Conservation (phyloP, 768 basidiomycete species). For the Podaxis sp. region DNA sequence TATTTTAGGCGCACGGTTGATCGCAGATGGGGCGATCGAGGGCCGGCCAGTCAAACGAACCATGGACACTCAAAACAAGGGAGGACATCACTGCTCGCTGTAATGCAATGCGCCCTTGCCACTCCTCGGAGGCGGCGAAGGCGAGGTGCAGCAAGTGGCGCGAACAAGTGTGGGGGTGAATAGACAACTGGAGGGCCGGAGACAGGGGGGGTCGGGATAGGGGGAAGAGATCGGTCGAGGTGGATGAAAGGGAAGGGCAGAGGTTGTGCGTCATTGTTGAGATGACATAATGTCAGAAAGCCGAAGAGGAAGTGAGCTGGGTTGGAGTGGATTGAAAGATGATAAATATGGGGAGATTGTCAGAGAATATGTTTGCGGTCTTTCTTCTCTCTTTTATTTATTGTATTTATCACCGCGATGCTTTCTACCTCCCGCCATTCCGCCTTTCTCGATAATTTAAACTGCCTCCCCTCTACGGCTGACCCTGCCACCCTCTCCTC, state of each 20-base stretch:
- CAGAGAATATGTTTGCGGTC: not conserved
- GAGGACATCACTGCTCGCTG: too few species aligned
- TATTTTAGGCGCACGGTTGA: not conserved
- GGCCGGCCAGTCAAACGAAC: not conserved
- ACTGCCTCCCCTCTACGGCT: conserved; percentile 6
- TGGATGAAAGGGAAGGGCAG: conserved; percentile 1
- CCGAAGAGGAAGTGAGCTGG: not conserved
- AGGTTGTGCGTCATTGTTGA: conserved; percentile 11
- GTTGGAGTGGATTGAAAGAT: conserved; percentile 1
- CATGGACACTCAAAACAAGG: not conserved
- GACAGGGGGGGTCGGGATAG: not conserved
- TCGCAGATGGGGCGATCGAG: conserved; percentile 6
- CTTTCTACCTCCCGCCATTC: conserved; percentile 10
- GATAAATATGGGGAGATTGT: conserved; percentile 12
- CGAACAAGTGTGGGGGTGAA: not conserved
- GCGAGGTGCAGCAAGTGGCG: not conserved
- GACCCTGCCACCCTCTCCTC: conserved; percentile 8
- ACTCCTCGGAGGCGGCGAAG: too few species aligned
- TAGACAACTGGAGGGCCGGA: not conserved
- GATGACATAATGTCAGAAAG: not conserved
- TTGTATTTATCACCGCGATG: conserved; percentile 7
- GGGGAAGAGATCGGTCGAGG: not conserved
- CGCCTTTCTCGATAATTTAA: conserved; percentile 16
- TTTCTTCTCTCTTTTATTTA: conserved; percentile 5
- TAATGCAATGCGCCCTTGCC: too few species aligned